phyloP scores from a whole-genome alignment of 352 stramenopile species.

The Phytopythium oedochilum region DNA sequence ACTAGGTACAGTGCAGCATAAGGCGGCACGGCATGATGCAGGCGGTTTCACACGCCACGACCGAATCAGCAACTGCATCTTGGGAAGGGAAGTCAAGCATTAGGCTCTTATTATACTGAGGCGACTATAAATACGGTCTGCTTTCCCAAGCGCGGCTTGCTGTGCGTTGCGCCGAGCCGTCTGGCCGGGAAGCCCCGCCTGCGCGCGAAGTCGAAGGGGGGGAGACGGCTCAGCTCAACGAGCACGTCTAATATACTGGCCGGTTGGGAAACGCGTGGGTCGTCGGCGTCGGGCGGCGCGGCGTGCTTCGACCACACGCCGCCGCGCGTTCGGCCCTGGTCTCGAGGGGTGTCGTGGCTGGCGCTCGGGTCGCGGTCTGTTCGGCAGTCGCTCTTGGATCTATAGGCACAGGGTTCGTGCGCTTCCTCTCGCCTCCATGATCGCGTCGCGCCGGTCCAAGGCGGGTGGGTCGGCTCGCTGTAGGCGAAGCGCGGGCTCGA shows the following conservation, averaged over 20 bases:
- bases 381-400: not conserved
- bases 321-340: not conserved
- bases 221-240: no score
- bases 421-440: not conserved
- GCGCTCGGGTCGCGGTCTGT: not conserved
- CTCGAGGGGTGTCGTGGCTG: no score
- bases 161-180: no score
- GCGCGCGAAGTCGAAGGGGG: no score
- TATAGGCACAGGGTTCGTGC: not conserved
- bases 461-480: not conserved
- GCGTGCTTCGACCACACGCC: slow-evolving; percentile 3
- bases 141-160: not conserved
- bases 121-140: not conserved
- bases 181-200: no score
- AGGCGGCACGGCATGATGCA: no score
- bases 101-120: no score
- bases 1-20: no score
- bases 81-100: no score
- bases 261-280: not conserved
- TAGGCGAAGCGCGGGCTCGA: not conserved
- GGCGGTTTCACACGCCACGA: not conserved
- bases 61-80: no score
- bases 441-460: not conserved
- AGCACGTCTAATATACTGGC: not conserved
- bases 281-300: not conserved